Conservation (phyloP, 768 basidiomycete species). For the Xerocomellus amylosporus region DNA sequence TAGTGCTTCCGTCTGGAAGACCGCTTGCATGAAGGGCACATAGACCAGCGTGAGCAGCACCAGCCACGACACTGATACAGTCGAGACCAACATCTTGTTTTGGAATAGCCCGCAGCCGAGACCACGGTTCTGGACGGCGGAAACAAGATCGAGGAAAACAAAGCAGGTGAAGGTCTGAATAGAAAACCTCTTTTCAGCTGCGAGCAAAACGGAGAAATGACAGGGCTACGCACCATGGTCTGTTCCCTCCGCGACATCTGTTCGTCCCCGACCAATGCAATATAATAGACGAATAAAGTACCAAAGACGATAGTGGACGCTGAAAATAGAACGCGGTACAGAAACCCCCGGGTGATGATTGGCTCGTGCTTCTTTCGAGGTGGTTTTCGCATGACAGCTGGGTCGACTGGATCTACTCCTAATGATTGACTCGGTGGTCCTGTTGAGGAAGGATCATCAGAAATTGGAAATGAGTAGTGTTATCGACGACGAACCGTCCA, state of each 20-base stretch:
- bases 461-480: not conserved
- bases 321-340: constrained; percentile 85
- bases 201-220: not conserved
- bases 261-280: constrained; percentile 73
- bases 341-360: constrained; percentile 71
- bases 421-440: constrained; percentile 94
- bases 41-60: constrained; percentile 87
- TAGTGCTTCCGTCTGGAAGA: constrained; percentile 93
- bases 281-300: constrained; percentile 82
- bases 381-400: constrained; percentile 86
- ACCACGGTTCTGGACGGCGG: constrained; percentile 91
- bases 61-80: constrained; percentile 82
- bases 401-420: constrained; percentile 95
- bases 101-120: constrained; percentile 78
- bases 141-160: constrained; percentile 95
- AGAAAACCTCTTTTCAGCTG: not conserved
- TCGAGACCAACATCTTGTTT: constrained; percentile 88
- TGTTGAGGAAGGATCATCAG: constrained; percentile 28
- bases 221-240: constrained; percentile 73
- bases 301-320: constrained; percentile 89
- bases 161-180: constrained; percentile 93
- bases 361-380: constrained; percentile 92
- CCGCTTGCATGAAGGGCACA: constrained; percentile 82
- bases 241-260: constrained; percentile 84
- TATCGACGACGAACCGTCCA: constrained; percentile 69